Base-by-base conservation (phyloP, 768 basidiomycete genomes). In the Pleurotus cornucopiae region DNA sequence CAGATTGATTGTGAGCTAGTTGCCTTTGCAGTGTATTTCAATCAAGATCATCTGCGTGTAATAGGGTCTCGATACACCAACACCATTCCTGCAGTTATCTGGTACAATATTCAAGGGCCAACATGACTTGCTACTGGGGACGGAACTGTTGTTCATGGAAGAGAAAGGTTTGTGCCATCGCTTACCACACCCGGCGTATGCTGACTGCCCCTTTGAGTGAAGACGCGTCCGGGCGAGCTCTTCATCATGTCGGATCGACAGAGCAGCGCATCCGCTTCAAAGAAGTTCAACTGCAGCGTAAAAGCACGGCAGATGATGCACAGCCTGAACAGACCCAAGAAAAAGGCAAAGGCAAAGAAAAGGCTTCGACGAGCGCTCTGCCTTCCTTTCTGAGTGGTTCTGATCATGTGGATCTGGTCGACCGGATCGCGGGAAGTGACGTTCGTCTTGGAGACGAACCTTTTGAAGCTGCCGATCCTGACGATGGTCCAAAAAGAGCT, bases 21-120 rank as follows among this genome's bases (percentile, higher is more conserved):
- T 45, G 38, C 46, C 20, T 21, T 34, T 34, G 30, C 30, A 34
- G 7, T 34, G 30, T 34, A 34, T 9, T 34, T 9, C 30, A 34
- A 2, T 34, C 30, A 12, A 34, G 21, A 23, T 46, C 20, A n/a
- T 43, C 14, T 44, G 11, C 47, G 7, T 11, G 47, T 23, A 56
- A 13, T 60, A 89, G 91, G 90, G 89, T 1, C 67, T 92, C 20
- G 89, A 93, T 64, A 88, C 88, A 0, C 81, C 88, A 0, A 86
- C 82, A 0, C 90, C 91, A 0, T 90, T 83, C 60, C 68, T 93
- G 18, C 91, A 93, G 61, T 74, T 92, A 0, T 84, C 86, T 4
- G 89, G 89, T 2, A 86, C 87, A 1, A 76, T 90, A 16, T 76
- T 91, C 59, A 84, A 84, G 66, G 91, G 91, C 0, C 71, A 75